These are phyloP conservation scores for Recurvomyces mirabilis DNA, from an alignment of 495 filamentous ascomycete species.

Conservation along the genomic window DNA sequence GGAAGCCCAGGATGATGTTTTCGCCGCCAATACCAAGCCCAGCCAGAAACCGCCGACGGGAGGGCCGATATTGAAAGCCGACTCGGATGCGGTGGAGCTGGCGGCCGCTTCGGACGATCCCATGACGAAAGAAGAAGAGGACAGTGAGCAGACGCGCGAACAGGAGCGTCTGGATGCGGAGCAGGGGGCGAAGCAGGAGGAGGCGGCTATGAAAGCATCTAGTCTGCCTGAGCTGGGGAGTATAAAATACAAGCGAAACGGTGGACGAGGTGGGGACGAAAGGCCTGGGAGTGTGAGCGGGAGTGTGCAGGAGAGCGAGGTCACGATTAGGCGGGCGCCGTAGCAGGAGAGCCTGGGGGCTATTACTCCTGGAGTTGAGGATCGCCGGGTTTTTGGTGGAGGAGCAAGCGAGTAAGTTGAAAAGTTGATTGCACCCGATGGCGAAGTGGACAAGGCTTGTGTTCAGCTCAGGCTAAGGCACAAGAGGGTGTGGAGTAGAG, in stretches of 20 bases:
- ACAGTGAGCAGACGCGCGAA: constrained; percentile 10
- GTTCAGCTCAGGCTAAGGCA: neutral
- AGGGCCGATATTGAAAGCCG: constrained; percentile 3
- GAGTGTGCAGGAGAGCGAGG: neutral
- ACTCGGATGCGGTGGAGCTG: constrained; percentile 8
- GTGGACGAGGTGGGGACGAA: neutral
- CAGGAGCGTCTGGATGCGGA: constrained; percentile 10
- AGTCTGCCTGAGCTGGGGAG: constrained; percentile 7
- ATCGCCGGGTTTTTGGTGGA: no score
- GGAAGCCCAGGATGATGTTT: constrained; percentile 16
- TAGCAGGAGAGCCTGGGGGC: no score
- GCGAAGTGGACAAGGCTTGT: no score
- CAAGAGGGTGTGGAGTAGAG: neutral
- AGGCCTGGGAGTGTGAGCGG: neutral
- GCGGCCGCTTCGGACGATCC: constrained; percentile 18
- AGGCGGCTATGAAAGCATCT: neutral
- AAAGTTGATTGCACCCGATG: no score
- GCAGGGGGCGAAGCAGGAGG: constrained; percentile 7
- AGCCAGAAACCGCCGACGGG: constrained; percentile 11
- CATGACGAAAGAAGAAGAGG: constrained; percentile 13
- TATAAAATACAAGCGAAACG: neutral
- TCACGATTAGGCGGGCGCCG: no score
- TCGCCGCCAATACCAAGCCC: constrained; percentile 20
- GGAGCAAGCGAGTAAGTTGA: no score
- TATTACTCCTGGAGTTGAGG: no score